Conservation (phyloP, 345 rosid genomes). For the Noccaea bulbosa region DNA sequence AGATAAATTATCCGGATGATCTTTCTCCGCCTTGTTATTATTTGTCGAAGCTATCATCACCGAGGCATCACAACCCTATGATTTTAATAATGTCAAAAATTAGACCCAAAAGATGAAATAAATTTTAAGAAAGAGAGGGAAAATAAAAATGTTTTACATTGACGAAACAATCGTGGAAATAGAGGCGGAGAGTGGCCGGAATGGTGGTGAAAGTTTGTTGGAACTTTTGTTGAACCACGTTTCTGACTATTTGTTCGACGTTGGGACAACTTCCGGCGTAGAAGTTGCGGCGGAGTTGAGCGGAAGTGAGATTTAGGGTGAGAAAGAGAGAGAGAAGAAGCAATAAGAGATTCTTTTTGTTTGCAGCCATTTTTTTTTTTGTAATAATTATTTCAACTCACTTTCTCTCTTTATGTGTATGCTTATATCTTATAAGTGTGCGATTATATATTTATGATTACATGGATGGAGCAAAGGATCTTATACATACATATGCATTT, state of each 20-base stretch:
- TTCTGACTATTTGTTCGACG: constrained; percentile 71
- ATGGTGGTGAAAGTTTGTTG: constrained; percentile 71
- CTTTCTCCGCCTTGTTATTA: constrained; percentile 47
- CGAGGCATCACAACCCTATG: constrained; percentile 55
- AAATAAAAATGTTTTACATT: constrained; percentile 43
- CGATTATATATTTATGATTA: constrained; percentile 7
- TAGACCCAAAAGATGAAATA: background rate
- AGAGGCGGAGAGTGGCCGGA: constrained; percentile 81
- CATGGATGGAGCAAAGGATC: background rate
- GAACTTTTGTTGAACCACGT: constrained; percentile 53
- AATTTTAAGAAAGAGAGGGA: background rate
- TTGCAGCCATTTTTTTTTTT: constrained; percentile 12
- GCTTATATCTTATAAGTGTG: background rate
- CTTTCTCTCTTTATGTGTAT: constrained; percentile 17
- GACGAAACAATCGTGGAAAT: constrained; percentile 85
- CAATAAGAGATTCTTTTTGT: constrained; percentile 26
- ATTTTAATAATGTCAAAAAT: background rate
- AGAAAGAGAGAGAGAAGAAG: constrained; percentile 34
- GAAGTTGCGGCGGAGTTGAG: constrained; percentile 63
- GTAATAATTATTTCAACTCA: background rate
- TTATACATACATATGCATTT: constrained; percentile 21
- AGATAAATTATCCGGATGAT: constrained; percentile 44
- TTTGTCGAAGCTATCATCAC: constrained; percentile 42
- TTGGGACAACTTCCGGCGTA: constrained; percentile 73
- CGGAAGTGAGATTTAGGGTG: constrained; percentile 40